Conservation (phyloP, 2,329 filamentous ascomycete species). For the Orbilia oligospora region DNA sequence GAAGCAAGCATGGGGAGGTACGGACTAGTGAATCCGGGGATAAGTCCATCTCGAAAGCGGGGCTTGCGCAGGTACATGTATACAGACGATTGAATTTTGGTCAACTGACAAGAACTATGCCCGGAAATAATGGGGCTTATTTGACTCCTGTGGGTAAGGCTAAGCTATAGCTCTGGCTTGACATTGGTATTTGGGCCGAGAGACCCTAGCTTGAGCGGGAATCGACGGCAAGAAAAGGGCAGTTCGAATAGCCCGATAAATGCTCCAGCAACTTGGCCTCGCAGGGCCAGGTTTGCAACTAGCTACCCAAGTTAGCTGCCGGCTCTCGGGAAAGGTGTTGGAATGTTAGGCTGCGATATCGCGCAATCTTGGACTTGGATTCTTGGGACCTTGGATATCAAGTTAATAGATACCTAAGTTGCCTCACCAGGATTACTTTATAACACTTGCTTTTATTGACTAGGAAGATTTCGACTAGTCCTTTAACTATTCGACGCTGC, state of each 20-base stretch:
- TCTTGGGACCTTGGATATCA: slow-evolving; percentile 31
- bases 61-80: slow-evolving; percentile 41
- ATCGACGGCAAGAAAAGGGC: slow-evolving; percentile 50
- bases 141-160: not conserved
- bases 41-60: slow-evolving; percentile 12
- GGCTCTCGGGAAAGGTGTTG: not conserved
- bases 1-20: slow-evolving; percentile 6
- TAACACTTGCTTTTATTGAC: not conserved
- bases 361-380: slow-evolving; percentile 50
- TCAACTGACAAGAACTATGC: slow-evolving; percentile 13
- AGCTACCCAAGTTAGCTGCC: slow-evolving; percentile 17
- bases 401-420: slow-evolving; percentile 6
- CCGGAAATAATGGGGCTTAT: slow-evolving; percentile 10
- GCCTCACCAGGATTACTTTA: not conserved
- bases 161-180: not conserved
- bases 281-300: slow-evolving; percentile 4
- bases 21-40: slow-evolving; percentile 34
- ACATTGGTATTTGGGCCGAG: not conserved
- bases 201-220: slow-evolving; percentile 28
- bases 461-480: not conserved
- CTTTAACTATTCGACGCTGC: no score
- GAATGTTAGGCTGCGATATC: slow-evolving; percentile 52
- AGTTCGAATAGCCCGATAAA: slow-evolving; percentile 5
- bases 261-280: not conserved
- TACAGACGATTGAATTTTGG: not conserved